Evolutionary conservation across 345 rosid genomes (phyloP).

Genomic region (Gynandropsis gynandra): DNA sequence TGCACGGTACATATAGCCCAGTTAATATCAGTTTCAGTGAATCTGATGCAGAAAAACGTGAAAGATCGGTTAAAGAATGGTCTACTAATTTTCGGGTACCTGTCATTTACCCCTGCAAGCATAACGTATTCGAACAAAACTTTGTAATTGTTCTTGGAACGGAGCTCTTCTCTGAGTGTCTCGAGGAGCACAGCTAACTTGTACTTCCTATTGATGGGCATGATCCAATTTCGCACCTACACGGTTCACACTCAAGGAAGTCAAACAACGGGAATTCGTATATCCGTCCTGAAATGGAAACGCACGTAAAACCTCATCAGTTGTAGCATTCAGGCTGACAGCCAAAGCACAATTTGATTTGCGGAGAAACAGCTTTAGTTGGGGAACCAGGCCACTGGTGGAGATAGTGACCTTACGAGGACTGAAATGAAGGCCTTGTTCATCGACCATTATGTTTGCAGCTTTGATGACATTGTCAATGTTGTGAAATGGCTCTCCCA

Average conservation of each 20-base stretch:
- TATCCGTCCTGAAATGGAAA: not conserved
- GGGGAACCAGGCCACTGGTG: constrained; percentile 93
- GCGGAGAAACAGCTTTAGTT: constrained; percentile 68
- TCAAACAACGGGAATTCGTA: not conserved
- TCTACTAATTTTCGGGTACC: constrained; percentile 35
- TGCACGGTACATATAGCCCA: constrained; percentile 29
- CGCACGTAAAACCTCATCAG: constrained; percentile 63
- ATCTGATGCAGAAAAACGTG: not conserved
- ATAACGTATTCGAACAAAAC: constrained; percentile 85
- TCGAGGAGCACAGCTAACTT: constrained; percentile 69
- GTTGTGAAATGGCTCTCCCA: constrained; percentile 97
- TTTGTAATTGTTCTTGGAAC: constrained; percentile 54
- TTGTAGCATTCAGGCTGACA: constrained; percentile 93
- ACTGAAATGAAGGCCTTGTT: constrained; percentile 90
- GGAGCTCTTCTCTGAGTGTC: constrained; percentile 68
- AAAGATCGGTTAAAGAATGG: not conserved
- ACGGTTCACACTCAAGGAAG: constrained; percentile 3
- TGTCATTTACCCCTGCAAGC: constrained; percentile 89
- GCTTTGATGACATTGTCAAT: constrained; percentile 77
- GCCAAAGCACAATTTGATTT: constrained; percentile 81
- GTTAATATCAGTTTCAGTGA: constrained; percentile 9
- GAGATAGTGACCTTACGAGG: constrained; percentile 92
- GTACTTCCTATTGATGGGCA: constrained; percentile 88
- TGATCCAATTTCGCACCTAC: constrained; percentile 93
- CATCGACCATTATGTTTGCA: constrained; percentile 73